These are phyloP conservation scores for Colletotrichum sp. DNA, from an alignment of 2,329 filamentous ascomycete species.

Conservation along the genomic window DNA sequence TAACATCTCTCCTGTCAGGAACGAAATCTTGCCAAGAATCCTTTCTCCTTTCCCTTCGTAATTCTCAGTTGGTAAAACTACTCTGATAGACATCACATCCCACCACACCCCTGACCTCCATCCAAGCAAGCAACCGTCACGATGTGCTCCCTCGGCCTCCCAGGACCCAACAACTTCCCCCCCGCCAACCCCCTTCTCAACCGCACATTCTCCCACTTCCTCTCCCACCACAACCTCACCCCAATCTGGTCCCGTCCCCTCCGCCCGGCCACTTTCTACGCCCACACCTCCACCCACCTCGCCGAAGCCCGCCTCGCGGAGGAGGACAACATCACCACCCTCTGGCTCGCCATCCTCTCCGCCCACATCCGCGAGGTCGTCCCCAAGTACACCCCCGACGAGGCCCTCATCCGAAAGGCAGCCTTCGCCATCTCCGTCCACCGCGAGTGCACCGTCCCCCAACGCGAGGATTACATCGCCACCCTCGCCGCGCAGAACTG, in stretches of 20 bases:
- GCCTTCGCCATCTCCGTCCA: neutral
- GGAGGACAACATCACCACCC: neutral
- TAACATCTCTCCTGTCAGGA: neutral
- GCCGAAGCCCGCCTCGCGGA: neutral
- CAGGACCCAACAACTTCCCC: neutral
- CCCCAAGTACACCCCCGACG: neutral
- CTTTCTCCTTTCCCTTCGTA: neutral
- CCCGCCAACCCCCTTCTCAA: neutral
- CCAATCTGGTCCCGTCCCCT: neutral
- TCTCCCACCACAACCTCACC: neutral
- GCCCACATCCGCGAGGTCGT: neutral
- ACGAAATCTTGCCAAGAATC: rapidly evolving
- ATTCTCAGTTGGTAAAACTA: neutral
- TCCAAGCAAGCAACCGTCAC: rapidly evolving
- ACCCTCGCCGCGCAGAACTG: neutral
- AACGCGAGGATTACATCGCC: neutral
- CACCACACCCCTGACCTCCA: neutral
- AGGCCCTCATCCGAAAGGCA: neutral
- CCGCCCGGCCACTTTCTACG: neutral
- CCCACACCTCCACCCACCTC: neutral
- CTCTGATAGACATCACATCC: neutral
- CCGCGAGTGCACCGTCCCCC: neutral
- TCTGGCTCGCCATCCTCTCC: neutral
- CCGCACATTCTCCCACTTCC: neutral
- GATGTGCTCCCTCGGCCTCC: neutral